Evolutionary conservation across 2,329 filamentous ascomycete genomes (phyloP).

Genomic region (Cadophora sp.): DNA sequence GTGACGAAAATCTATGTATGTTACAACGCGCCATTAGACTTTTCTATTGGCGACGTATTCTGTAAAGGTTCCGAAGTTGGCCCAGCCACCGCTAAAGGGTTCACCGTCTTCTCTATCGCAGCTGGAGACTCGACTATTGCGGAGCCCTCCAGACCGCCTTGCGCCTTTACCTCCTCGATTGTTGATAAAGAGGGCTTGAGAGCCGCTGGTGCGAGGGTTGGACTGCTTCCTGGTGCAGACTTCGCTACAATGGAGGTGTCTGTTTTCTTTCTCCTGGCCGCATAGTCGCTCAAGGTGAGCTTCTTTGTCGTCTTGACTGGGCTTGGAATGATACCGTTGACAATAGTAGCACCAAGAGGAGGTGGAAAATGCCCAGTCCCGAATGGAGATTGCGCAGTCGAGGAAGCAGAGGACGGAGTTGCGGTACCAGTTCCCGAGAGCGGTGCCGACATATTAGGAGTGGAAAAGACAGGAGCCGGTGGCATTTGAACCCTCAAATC

Average conservation of each 20-base stretch:
- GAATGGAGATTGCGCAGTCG: constrained; percentile 58
- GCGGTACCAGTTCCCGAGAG: constrained; percentile 43
- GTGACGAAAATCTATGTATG: constrained; percentile 44
- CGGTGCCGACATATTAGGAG: constrained; percentile 44
- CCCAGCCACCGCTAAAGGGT: constrained; percentile 29
- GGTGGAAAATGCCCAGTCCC: constrained; percentile 49
- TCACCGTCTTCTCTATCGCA: constrained; percentile 41
- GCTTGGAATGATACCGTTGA: constrained; percentile 58
- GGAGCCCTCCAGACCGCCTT: constrained; percentile 43
- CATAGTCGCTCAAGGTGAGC: constrained; percentile 70
- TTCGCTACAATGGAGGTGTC: constrained; percentile 34
- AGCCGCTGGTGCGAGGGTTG: constrained; percentile 43
- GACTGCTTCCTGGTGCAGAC: constrained; percentile 38
- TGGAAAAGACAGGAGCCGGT: constrained; percentile 57
- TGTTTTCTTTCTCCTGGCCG: constrained; percentile 50
- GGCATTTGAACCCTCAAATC: constrained; percentile 59
- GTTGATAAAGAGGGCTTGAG: constrained; percentile 49
- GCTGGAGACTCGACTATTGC: constrained; percentile 46
- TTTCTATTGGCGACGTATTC: constrained; percentile 29
- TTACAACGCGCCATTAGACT: constrained; percentile 46
- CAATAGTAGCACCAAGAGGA: constrained; percentile 50
- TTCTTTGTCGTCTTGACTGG: constrained; percentile 67
- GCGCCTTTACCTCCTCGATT: constrained; percentile 51
- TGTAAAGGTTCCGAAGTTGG: constrained; percentile 26
- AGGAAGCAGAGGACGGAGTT: constrained; percentile 56